Percentiles rank a stretch among this genome's conserved stretches.
Evolutionary conservation across 208 protist genomes (phyloP).

Genomic region (Leishmania martiniquensis): DNA sequence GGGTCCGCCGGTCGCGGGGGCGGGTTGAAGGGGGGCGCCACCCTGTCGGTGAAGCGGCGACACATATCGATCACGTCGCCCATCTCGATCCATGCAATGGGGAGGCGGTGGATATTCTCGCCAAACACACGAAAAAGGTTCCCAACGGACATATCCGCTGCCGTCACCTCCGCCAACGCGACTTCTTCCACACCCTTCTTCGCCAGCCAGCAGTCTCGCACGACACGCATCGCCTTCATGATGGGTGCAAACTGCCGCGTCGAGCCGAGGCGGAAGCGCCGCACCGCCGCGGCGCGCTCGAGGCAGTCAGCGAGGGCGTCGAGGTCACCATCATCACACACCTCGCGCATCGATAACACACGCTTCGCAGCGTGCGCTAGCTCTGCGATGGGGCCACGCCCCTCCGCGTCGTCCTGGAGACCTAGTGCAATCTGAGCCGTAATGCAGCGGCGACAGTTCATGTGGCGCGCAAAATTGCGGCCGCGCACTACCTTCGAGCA

Average conservation of each 20-base stretch:
- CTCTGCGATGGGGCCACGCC: slow-evolving; percentile 80
- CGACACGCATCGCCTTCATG: slow-evolving; percentile 80
- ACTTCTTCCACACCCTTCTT: slow-evolving; percentile 73
- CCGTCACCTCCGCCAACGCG: slow-evolving; percentile 51
- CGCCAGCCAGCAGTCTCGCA: slow-evolving; percentile 78
- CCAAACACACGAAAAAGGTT: slow-evolving; percentile 83
- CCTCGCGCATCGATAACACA: slow-evolving; percentile 58
- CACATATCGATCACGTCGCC: slow-evolving; percentile 93
- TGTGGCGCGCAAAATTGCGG: slow-evolving; percentile 87
- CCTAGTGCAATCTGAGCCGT: slow-evolving; percentile 88
- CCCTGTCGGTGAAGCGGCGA: slow-evolving; percentile 63
- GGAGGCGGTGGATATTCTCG: slow-evolving; percentile 82
- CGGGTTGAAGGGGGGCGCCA: slow-evolving; percentile 77
- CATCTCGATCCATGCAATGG: slow-evolving; percentile 93
- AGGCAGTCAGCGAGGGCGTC: slow-evolving; percentile 77
- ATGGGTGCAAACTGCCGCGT: slow-evolving; percentile 79
- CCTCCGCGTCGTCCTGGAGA: slow-evolving; percentile 67
- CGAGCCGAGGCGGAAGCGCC: slow-evolving; percentile 80
- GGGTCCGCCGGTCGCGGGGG: slow-evolving; percentile 88
- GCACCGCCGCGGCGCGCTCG: slow-evolving; percentile 49
- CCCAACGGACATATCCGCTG: slow-evolving; percentile 62
- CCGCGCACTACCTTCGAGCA: slow-evolving; percentile 86
- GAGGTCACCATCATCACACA: slow-evolving; percentile 80
- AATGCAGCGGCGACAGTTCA: slow-evolving; percentile 82
- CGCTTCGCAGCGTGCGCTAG: slow-evolving; percentile 74